A percentile compares a stretch with the other conserved stretches of the same genome.
These are phyloP conservation scores for Magnusiomyces tetraspermus DNA, from an alignment of 1,139 yeast species.

Conservation along the genomic window DNA sequence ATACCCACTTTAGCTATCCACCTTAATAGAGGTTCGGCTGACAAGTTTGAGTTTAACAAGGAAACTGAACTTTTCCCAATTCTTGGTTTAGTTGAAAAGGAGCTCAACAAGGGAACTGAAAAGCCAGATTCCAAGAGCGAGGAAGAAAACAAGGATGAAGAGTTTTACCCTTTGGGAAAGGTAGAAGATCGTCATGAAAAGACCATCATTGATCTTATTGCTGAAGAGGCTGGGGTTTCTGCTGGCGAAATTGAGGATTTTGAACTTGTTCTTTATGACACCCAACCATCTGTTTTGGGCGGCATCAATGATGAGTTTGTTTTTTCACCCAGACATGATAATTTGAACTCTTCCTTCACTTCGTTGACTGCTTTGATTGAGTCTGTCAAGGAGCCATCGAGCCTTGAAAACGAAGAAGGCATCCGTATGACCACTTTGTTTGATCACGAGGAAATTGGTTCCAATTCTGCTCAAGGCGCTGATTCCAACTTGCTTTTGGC, in stretches of 20 bases:
- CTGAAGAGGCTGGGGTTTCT: slow-evolving; percentile 48
- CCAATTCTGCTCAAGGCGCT: slow-evolving; percentile 92
- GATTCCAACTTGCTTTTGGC: slow-evolving; percentile 84
- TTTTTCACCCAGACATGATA: slow-evolving; percentile 89
- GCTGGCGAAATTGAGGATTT: slow-evolving; percentile 67
- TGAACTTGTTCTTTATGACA: slow-evolving; percentile 79
- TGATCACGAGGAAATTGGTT: slow-evolving; percentile 93
- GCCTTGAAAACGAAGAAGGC: slow-evolving; percentile 41
- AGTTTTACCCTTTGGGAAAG: slow-evolving; percentile 53
- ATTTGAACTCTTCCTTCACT: slow-evolving; percentile 77
- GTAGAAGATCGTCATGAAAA: slow-evolving; percentile 69
- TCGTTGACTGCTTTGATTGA: slow-evolving; percentile 63
- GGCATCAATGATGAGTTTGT: slow-evolving; percentile 87
- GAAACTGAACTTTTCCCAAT: slow-evolving; percentile 84
- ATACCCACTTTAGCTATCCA: slow-evolving; percentile 96
- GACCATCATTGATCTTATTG: slow-evolving; percentile 58
- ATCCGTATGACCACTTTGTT: slow-evolving; percentile 67
- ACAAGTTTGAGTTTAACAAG: slow-evolving; percentile 78
- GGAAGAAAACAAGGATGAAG: slow-evolving; percentile 34
- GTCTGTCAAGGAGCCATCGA: slow-evolving; percentile 34
- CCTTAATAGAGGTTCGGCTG: slow-evolving; percentile 64
- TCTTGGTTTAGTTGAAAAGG: slow-evolving; percentile 54
- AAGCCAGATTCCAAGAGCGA: slow-evolving; percentile 12
- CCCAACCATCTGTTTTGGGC: slow-evolving; percentile 73
- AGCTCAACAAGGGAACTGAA: slow-evolving; percentile 21